Conservation (phyloP, 192 early-diverging fungal species). For the Backusella tarrabulga region DNA sequence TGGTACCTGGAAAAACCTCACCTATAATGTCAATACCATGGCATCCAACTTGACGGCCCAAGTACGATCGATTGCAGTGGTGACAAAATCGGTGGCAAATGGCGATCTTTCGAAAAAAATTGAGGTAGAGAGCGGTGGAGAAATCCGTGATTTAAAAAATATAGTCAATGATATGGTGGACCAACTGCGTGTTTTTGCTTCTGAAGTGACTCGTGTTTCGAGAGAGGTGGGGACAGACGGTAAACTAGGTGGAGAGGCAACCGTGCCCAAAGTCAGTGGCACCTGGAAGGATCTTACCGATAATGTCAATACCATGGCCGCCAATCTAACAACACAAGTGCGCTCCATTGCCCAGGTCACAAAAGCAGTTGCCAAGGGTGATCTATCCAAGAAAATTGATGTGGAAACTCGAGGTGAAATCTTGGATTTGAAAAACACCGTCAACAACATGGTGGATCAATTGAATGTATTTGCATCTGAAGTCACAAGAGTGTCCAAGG, state of each 20-base stretch:
- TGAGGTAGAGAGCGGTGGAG: slow-evolving; percentile 61
- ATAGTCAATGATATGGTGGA: slow-evolving; percentile 73
- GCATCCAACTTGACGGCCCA: slow-evolving; percentile 67
- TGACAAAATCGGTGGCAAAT: slow-evolving; percentile 63
- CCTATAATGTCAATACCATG: slow-evolving; percentile 72
- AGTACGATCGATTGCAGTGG: slow-evolving; percentile 64
- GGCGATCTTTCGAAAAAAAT: slow-evolving; percentile 66
- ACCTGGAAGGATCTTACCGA: slow-evolving; percentile 63
- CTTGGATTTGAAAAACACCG: slow-evolving; percentile 50
- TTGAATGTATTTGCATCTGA: slow-evolving; percentile 51
- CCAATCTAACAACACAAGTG: slow-evolving; percentile 59
- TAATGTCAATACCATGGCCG: slow-evolving; percentile 63
- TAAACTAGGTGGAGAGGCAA: slow-evolving; percentile 54
- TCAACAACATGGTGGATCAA: slow-evolving; percentile 62
- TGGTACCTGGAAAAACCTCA: slow-evolving; percentile 66
- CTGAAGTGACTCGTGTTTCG: slow-evolving; percentile 63
- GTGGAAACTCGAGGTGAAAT: slow-evolving; percentile 54
- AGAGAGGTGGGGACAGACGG: slow-evolving; percentile 64
- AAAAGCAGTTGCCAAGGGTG: slow-evolving; percentile 55
- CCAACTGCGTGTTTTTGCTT: slow-evolving; percentile 54
- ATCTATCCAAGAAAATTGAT: slow-evolving; percentile 53
- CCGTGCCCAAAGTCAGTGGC: slow-evolving; percentile 39
- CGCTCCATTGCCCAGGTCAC: slow-evolving; percentile 58
- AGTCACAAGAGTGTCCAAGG: slow-evolving; percentile 54
- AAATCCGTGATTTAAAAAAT: slow-evolving; percentile 64